Conservation (phyloP, 345 rosid genomes). For the Boechera divaricarpa region DNA sequence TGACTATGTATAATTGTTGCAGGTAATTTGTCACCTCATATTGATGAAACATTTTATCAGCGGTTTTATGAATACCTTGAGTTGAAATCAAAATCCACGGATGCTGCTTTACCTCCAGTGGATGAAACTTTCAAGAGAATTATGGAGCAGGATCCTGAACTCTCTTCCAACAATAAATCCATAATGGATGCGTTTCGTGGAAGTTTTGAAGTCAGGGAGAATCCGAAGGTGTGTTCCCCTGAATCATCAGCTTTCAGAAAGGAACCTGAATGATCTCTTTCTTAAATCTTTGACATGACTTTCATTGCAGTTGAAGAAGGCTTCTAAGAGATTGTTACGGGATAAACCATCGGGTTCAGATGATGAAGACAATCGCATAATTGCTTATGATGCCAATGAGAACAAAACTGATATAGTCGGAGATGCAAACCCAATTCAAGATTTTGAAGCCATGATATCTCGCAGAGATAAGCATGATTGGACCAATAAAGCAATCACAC, state of each 20-base stretch:
- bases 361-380: constrained; percentile 49
- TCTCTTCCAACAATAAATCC: constrained; percentile 56
- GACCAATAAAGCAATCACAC: constrained; percentile 65
- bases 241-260: neutral
- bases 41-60: constrained; percentile 51
- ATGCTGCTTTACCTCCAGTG: constrained; percentile 79
- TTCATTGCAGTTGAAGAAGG: constrained; percentile 69
- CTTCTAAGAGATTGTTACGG: constrained; percentile 49
- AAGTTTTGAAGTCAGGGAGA: constrained; percentile 75
- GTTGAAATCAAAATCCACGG: constrained; percentile 70
- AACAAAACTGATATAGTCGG: constrained; percentile 58
- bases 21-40: neutral
- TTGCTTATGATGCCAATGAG: constrained; percentile 43
- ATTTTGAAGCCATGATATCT: constrained; percentile 84
- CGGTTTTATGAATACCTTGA: constrained; percentile 78
- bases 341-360: constrained; percentile 75
- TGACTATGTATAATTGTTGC: constrained; percentile 21
- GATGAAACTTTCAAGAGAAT: constrained; percentile 75
- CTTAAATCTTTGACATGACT: constrained; percentile 12
- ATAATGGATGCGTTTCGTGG: constrained; percentile 54
- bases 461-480: constrained; percentile 77
- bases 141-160: constrained; percentile 69
- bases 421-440: constrained; percentile 67
- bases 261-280: constrained; percentile 7
- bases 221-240: constrained; percentile 67